These are phyloP conservation scores for Pseudogymnoascus sp. DNA, from an alignment of 2,329 filamentous ascomycete genomes.

Conservation along the genomic window DNA sequence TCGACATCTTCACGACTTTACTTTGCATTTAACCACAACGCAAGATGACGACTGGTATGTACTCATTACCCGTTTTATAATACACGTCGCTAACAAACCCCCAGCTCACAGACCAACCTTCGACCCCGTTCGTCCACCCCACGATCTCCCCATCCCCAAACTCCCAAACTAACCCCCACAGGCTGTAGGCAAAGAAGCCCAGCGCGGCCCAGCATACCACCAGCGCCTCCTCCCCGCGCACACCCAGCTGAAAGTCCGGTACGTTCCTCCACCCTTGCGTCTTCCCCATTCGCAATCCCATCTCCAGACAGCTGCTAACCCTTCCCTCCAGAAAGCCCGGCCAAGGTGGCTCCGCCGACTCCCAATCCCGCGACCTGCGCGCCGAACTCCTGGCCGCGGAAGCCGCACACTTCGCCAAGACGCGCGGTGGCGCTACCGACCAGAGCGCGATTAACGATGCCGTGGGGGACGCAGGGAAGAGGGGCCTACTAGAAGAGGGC, in stretches of 20 bases:
- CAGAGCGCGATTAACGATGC: slow-evolving; percentile 36
- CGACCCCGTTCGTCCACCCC: slow-evolving; percentile 60
- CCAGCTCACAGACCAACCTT: slow-evolving; percentile 82
- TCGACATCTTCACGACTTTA: slow-evolving; percentile 11
- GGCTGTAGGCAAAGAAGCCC: slow-evolving; percentile 91
- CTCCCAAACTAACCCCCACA: slow-evolving; percentile 32
- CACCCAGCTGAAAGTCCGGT: slow-evolving; percentile 83
- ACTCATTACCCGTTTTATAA: neutral
- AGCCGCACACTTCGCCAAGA: slow-evolving; percentile 78
- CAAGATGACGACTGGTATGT: slow-evolving; percentile 45
- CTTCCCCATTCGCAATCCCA: too few species aligned
- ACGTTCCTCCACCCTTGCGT: slow-evolving; percentile 25
- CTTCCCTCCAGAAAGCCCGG: slow-evolving; percentile 56
- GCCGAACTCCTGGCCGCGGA: slow-evolving; percentile 87
- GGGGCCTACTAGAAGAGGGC: slow-evolving; percentile 48
- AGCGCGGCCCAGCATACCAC: slow-evolving; percentile 88
- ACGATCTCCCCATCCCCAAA: neutral
- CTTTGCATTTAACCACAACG: neutral
- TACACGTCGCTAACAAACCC: neutral
- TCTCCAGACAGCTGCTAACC: slow-evolving; percentile 16
- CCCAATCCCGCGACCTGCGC: slow-evolving; percentile 66
- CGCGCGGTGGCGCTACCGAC: slow-evolving; percentile 49
- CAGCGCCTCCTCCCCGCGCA: slow-evolving; percentile 91
- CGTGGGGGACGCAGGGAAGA: slow-evolving; percentile 46
- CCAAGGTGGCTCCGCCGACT: slow-evolving; percentile 76